A percentile compares a stretch with the other conserved stretches of the same genome.
phyloP scores from a whole-genome alignment of 371 early-diverging fungal genomes.

The Entomophthora muscae region DNA sequence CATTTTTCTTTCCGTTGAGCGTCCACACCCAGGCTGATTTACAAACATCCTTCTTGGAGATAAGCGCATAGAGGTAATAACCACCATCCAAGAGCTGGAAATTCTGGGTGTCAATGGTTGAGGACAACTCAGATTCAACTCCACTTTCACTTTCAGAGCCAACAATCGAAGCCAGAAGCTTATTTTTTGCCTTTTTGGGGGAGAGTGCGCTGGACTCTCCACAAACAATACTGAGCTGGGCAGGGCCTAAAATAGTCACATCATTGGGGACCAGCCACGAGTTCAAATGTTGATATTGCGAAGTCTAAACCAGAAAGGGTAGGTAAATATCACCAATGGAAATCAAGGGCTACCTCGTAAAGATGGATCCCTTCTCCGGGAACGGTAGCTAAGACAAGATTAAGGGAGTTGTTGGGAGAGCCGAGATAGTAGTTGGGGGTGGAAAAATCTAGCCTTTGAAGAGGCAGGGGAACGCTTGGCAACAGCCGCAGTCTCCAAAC shows the following conservation, averaged over 20 bases:
- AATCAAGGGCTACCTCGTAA: conserved; percentile 1
- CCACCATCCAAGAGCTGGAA: conserved; percentile 7
- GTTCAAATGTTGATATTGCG: conserved; percentile 1
- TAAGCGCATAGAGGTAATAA: background rate
- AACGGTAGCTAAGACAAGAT: background rate
- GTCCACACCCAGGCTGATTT: background rate
- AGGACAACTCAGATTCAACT: conserved; percentile 3
- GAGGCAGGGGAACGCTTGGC: background rate
- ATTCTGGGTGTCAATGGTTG: conserved; percentile 1
- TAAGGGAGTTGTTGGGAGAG: background rate
- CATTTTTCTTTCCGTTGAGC: background rate
- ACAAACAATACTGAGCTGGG: background rate
- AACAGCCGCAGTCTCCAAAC: background rate
- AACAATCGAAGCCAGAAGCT: background rate
- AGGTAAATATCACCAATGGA: no score
- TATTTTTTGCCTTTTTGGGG: background rate
- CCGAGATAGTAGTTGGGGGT: background rate
- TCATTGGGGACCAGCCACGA: conserved; percentile 6
- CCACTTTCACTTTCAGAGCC: conserved; percentile 2
- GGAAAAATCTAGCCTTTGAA: background rate
- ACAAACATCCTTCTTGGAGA: background rate
- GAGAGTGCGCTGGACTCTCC: background rate
- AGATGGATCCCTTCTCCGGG: conserved; percentile 7
- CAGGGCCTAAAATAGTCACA: background rate
- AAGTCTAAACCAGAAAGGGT: background rate